Conservation (phyloP, 192 early-diverging fungal genomes). For the Coemansia sp. region DNA sequence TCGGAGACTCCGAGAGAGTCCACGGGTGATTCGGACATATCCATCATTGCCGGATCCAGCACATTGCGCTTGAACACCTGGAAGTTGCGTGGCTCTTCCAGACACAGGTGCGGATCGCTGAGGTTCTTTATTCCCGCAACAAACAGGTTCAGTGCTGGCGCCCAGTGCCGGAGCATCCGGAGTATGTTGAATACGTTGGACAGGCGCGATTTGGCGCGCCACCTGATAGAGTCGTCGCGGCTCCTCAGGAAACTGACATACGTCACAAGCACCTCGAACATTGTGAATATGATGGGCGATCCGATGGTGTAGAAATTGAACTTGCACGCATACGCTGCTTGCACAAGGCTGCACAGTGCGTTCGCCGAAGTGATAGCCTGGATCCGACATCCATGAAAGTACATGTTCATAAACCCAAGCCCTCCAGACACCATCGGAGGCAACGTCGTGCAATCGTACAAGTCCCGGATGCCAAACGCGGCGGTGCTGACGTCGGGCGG, state of each 20-base stretch:
- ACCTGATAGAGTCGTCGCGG: conserved; percentile 26
- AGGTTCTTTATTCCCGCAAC: conserved; percentile 33
- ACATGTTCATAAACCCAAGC: conserved; percentile 43
- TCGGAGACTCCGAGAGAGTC: conserved; percentile 15
- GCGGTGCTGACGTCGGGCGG: conserved; percentile 39
- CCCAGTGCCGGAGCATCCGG: conserved; percentile 42
- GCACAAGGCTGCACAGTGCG: conserved; percentile 38
- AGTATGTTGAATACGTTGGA: conserved; percentile 43
- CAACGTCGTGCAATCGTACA: conserved; percentile 34
- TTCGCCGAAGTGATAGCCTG: conserved; percentile 36
- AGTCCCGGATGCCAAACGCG: conserved; percentile 43
- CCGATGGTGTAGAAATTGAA: conserved; percentile 49
- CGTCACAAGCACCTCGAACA: conserved; percentile 28
- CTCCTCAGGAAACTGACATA: conserved; percentile 37
- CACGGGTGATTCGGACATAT: conserved; percentile 28
- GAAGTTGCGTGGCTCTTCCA: conserved; percentile 31
- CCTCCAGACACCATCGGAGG: conserved; percentile 18
- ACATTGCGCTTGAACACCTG: conserved; percentile 13
- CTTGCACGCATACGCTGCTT: conserved; percentile 32
- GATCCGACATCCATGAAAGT: conserved; percentile 45
- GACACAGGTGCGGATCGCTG: conserved; percentile 35
- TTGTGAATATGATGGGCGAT: conserved; percentile 28
- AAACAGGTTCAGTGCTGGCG: conserved; percentile 39
- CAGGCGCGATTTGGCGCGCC: conserved; percentile 37
- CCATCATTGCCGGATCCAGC: conserved; percentile 25